Percentiles rank a stretch among this genome's conserved stretches.
Evolutionary conservation across 352 stramenopile genomes (phyloP).

Genomic region (Phytophthora sojae): DNA sequence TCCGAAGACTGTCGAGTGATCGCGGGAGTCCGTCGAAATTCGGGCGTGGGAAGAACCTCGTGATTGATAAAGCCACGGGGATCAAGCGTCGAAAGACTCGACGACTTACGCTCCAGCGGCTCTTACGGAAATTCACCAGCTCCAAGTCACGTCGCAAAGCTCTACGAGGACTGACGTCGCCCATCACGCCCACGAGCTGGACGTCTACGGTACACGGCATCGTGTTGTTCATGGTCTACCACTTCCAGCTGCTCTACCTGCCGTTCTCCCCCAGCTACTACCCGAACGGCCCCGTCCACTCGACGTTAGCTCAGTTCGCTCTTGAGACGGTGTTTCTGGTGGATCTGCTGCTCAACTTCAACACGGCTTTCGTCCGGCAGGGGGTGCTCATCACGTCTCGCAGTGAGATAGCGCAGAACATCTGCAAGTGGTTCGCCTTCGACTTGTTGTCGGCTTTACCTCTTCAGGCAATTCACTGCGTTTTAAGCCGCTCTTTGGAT

Average conservation of each 20-base stretch:
- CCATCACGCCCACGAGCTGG: constrained; percentile 1
- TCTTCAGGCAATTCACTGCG: background rate
- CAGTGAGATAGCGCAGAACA: constrained; percentile 16
- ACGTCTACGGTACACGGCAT: constrained; percentile 31
- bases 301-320: constrained; percentile 1
- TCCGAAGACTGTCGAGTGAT: constrained; percentile 24
- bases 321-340: constrained; percentile 7
- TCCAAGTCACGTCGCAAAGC: background rate
- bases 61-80: constrained; percentile 21
- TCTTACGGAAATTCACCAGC: background rate
- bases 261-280: constrained; percentile 20
- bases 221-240: constrained; percentile 12
- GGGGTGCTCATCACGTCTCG: constrained; percentile 3
- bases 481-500: background rate
- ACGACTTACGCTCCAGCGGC: constrained; percentile 5
- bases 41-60: constrained; percentile 17
- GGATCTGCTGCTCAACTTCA: constrained; percentile 23
- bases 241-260: constrained; percentile 26
- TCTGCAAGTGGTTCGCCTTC: constrained; percentile 4
- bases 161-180: background rate
- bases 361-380: constrained; percentile 11
- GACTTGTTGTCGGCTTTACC: constrained; percentile 16
- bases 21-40: constrained; percentile 1
- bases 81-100: background rate
- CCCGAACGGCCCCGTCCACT: background rate